phyloP scores from a whole-genome alignment of 2,329 filamentous ascomycete genomes.

The Fusarium mexicanum region DNA sequence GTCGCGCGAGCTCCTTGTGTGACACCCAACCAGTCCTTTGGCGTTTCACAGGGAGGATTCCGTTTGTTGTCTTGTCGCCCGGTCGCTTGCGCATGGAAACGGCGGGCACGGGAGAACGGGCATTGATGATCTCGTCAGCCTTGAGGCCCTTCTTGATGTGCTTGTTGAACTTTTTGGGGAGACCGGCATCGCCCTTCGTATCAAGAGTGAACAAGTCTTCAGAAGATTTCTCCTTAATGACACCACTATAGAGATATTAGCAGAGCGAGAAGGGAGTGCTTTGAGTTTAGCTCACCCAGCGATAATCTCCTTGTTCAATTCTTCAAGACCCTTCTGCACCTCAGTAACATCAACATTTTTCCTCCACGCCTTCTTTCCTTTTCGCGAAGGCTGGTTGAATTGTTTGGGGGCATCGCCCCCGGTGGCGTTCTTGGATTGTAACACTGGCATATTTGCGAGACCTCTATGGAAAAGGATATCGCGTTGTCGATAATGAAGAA shows the following conservation, averaged over 20 bases:
- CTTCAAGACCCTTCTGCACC: constrained; percentile 82
- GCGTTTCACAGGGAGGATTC: constrained; percentile 78
- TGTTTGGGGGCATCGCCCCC: constrained; percentile 75
- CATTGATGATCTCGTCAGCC: constrained; percentile 89
- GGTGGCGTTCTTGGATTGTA: constrained; percentile 57
- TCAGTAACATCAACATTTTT: constrained; percentile 97
- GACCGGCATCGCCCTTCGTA: constrained; percentile 72
- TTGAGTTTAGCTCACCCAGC: constrained; percentile 70
- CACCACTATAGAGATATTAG: constrained; percentile 67
- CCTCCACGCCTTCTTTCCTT: constrained; percentile 98
- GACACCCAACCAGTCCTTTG: constrained; percentile 82
- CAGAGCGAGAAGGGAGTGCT: neutral
- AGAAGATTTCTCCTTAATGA: constrained; percentile 84
- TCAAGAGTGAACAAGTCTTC: constrained; percentile 89
- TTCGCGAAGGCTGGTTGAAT: constrained; percentile 88
- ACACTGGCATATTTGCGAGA: constrained; percentile 61
- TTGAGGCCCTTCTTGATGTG: constrained; percentile 82
- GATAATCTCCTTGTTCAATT: constrained; percentile 89
- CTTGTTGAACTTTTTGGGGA: constrained; percentile 70
- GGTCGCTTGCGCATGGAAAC: constrained; percentile 82
- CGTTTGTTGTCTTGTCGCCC: constrained; percentile 75
- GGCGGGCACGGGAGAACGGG: constrained; percentile 82
- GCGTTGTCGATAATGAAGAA: constrained; percentile 18
- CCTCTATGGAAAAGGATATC: constrained; percentile 15
- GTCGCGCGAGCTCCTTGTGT: constrained; percentile 81